Evolutionary conservation across 768 basidiomycete genomes (phyloP).

Genomic region (Calocybe indica): DNA sequence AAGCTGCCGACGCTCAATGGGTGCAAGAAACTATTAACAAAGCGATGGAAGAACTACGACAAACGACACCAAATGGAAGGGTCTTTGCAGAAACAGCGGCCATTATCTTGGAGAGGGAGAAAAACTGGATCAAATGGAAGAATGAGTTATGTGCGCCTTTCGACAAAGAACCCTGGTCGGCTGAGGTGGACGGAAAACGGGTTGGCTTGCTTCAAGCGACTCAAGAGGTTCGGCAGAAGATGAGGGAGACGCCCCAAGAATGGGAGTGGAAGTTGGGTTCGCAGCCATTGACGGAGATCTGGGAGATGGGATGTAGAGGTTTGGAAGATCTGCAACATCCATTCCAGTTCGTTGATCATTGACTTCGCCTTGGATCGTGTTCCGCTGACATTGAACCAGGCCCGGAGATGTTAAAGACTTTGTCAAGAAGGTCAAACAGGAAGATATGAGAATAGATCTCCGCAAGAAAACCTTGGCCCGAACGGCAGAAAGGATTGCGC

Average conservation of each 20-base stretch:
- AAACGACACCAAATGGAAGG: conserved; percentile 74
- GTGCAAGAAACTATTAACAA: conserved; percentile 64
- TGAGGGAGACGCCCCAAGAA: conserved; percentile 51
- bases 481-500: conserved; percentile 21
- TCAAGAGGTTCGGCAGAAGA: conserved; percentile 38
- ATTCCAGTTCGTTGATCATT: conserved; percentile 46
- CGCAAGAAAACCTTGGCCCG: conserved; percentile 35
- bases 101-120: conserved; percentile 73
- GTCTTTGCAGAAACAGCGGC: conserved; percentile 70
- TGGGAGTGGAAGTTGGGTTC: conserved; percentile 68
- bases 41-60: conserved; percentile 52
- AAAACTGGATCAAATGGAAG: conserved; percentile 91
- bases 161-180: conserved; percentile 62
- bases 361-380: neutral
- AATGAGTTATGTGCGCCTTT: conserved; percentile 76
- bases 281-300: conserved; percentile 70
- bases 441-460: conserved; percentile 57
- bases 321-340: conserved; percentile 56
- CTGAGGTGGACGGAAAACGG: conserved; percentile 40
- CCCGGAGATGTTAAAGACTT: conserved; percentile 73
- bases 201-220: conserved; percentile 63
- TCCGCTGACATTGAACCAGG: conserved; percentile 25
- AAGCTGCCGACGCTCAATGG: conserved; percentile 66
- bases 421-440: conserved; percentile 61
- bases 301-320: conserved; percentile 75